phyloP scores from a whole-genome alignment of 306 rosid species.

The Acacia confusa region DNA sequence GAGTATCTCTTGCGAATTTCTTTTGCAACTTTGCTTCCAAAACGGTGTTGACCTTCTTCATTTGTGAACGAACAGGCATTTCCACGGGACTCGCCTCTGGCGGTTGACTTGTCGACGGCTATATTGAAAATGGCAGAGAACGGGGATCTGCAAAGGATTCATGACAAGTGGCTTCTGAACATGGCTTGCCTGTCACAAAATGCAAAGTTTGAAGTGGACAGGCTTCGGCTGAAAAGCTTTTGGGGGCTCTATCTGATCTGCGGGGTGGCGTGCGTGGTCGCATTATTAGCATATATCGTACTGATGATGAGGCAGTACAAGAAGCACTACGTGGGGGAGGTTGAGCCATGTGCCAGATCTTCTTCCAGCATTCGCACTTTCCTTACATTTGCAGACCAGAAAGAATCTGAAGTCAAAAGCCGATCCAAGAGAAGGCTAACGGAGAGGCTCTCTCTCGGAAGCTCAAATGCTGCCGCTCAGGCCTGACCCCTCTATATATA shows the following conservation, averaged over 20 bases:
- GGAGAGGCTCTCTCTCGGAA: conserved; percentile 55
- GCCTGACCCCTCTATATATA: conserved; percentile 1
- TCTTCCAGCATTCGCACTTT: conserved; percentile 57
- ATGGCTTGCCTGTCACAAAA: conserved; percentile 74
- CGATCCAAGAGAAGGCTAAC: conserved; percentile 60
- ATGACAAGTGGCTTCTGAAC: conserved; percentile 86
- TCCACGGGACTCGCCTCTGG: conserved; percentile 82
- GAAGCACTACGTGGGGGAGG: conserved; percentile 42
- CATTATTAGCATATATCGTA: conserved; percentile 54
- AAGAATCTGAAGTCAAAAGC: conserved; percentile 52
- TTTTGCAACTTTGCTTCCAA: background rate
- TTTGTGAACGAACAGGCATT: conserved; percentile 67
- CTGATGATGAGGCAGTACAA: conserved; percentile 58
- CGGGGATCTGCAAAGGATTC: conserved; percentile 92
- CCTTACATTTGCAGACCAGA: conserved; percentile 71
- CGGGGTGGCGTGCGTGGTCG: conserved; percentile 69
- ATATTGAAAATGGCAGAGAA: conserved; percentile 67
- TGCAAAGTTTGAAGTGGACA: conserved; percentile 66
- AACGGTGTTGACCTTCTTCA: background rate
- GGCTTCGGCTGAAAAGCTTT: conserved; percentile 74
- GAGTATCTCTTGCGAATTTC: conserved; percentile 39
- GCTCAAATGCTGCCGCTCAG: conserved; percentile 11
- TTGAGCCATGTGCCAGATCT: conserved; percentile 33
- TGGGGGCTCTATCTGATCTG: conserved; percentile 77
- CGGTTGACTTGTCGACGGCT: conserved; percentile 88